Base-by-base conservation (phyloP, 139 green algal genomes). In the Ulvella scutata region DNA sequence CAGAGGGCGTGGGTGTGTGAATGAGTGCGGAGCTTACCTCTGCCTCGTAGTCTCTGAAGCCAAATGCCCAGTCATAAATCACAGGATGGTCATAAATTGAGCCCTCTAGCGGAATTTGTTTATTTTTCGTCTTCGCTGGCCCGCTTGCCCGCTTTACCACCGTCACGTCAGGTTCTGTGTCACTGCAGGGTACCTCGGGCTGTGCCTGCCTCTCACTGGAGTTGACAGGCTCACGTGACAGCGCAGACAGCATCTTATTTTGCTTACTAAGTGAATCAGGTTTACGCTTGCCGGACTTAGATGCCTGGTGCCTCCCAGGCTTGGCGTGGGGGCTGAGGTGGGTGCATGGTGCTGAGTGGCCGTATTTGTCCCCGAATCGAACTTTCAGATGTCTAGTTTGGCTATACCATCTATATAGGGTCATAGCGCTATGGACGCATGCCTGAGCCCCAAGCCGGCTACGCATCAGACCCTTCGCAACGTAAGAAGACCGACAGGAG, bases 41-140 rank as follows among this genome's bases (percentile, higher is more conserved):
- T 36, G 72, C 29, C 33, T 81, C 73, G 72, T 87, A 84, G 43
- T 86, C 75, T 20, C 85, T 62, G 72, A 82, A 89, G 67, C 79
- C 82, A 78, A 89, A 89, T 0, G 81, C 82, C 43, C 75, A 43
- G 43, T 89, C 80, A 40, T 89, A 89, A 13, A 89, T 72, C 60
- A 84, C 76, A 7, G 85, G 85, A 23, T 78, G 43, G 43, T 59
- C 74, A 62, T 88, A 88, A 1, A 88, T 81, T 28, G n/a, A 73
- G 37, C 29, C 39, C 73, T 74, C 62, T 28, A 67, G 51, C 20
- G 10, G 9, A n/a, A 36, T 26, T 26, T 34, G n/a, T 67, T n/a
- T 67, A 26, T 67, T n/a, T 26, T 67, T n/a, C 51, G 7, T 67
- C 17, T 26, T 67, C 20, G 13, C 51, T 67, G 9, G 33, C 51